These are phyloP conservation scores for Leptomonas pyrrhocoris DNA, from an alignment of 208 protist species.

Conservation along the genomic window DNA sequence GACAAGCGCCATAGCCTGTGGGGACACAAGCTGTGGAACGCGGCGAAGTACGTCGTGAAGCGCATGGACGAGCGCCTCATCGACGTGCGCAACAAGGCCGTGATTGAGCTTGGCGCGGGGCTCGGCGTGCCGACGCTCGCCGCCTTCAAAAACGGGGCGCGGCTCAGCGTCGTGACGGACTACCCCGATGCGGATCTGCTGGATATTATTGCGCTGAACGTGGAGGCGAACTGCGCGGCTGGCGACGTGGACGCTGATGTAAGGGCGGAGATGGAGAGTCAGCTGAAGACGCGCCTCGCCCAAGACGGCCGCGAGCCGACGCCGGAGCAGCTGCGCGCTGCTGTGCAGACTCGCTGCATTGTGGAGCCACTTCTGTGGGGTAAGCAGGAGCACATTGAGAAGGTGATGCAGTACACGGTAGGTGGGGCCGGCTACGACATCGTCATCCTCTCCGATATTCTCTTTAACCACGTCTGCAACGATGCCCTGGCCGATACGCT, in stretches of 20 bases:
- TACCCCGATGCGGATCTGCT: conserved; percentile 83
- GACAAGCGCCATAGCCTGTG: conserved; percentile 89
- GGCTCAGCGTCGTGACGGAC: conserved; percentile 76
- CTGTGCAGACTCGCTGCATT: conserved; percentile 31
- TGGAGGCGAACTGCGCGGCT: conserved; percentile 64
- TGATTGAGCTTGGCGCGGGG: conserved; percentile 88
- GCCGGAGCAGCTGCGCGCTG: conserved; percentile 19
- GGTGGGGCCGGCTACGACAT: conserved; percentile 74
- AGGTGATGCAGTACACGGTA: conserved; percentile 60
- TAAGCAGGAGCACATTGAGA: conserved; percentile 70
- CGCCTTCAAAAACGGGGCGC: conserved; percentile 75
- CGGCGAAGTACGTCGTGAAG: conserved; percentile 88
- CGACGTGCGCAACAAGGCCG: conserved; percentile 65
- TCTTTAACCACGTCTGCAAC: conserved; percentile 93
- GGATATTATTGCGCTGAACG: conserved; percentile 78
- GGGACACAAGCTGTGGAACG: conserved; percentile 89
- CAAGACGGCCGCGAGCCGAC: background rate
- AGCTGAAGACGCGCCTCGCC: conserved; percentile 11
- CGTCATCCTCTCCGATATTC: conserved; percentile 89
- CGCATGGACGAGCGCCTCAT: conserved; percentile 81
- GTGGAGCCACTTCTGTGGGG: conserved; percentile 88
- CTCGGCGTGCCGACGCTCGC: conserved; percentile 80
- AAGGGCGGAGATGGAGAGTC: conserved; percentile 19
- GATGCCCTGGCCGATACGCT: conserved; percentile 82
- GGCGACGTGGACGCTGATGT: conserved; percentile 52